Evolutionary conservation across 2,329 filamentous ascomycete genomes (phyloP), one percentile per base, ranked within the genome.

Genomic region (Ophiostoma himal-ulmi): DNA sequence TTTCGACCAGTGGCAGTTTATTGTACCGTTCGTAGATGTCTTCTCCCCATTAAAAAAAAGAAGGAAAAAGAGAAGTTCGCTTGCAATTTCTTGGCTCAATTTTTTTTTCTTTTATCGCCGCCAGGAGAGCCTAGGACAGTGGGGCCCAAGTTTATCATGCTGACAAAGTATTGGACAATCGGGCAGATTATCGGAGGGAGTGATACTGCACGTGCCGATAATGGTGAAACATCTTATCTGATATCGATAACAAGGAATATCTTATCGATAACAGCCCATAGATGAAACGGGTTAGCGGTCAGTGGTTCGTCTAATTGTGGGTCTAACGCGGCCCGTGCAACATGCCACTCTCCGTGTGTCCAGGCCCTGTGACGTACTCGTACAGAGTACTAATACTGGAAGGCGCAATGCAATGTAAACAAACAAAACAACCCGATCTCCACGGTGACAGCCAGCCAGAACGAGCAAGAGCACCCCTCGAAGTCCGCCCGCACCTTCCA

Each of bases 41-140:
- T 75, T 75, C 75, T 75, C 74, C 75, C 75, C 75, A 76, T 75
- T 74, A 69, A 73, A 75, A 75, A 72, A 73, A 76, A 73, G 73
- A 73, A 73, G 73, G 70, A 73, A 75, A 75, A 74, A 62, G 69
- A 60, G 68, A 68, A 71, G 39, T 48, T 52, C 36, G 36, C 37
- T 48, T 52, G 69, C 54, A 22, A 22, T 67, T 22, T 13, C 26
- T 5, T 30, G 70, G 14, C 26, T 54, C 69, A 70, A 73, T 73
- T 69, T 73, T 67, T 75, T 76, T 75, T 75, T 73, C 68, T 73
- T 73, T 73, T 71, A 73, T 73, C 72, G 37, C 30, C 68, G 69
- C 39, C 52, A n/a, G n/a, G n/a, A 54, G 52, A 26, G n/a, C n/a
- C 52, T 54, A 54, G n/a, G n/a, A n/a, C n/a, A n/a, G 70, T 44